Base-by-base conservation (phyloP, 169 alveolate species). In the Plasmodium gaboni region DNA sequence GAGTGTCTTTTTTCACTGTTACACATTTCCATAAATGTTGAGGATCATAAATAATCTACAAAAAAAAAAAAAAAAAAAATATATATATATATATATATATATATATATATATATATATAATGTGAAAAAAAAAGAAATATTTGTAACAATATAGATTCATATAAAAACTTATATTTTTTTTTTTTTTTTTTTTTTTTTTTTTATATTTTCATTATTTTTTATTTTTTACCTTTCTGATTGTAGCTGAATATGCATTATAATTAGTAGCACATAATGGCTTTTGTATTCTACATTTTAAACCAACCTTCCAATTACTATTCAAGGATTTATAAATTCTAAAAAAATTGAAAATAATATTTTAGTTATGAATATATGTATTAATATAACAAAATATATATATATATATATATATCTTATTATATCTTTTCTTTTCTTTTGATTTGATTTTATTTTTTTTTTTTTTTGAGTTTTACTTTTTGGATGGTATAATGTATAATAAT, bases 401-500 rank as follows among this genome's bases (percentile, higher is more conserved):
- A 1, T n/a, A 2, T 13, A 8, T 19, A 24, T 48, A 59, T 15
- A 59, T 15, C 0, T 32, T 4, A 3, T 1, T 32, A 32, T 32
- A 32, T 32, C 4, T 32, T 32, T 32, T 0, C 6, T 4, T 32
- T 32, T 32, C 6, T 32, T 32, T 2, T 32, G 3, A 1, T n/a
- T n/a, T n/a, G n/a, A 32, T 32, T 32, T 26, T 26, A 26, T 19
- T 19, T 19, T 32, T 32, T 26, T 26, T 0, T 19, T 19, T 19
- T 19, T 19, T 19, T 19, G 22, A 19, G 6, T 32, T 32, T 32
- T 55, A 72, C 46, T n/a, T 28, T 6, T 60, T 12, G 13, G 67
- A 5, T 9, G 64, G 69, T n/a, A 72, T 26, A 44, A 53, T 13
- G 24, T 72, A 72, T 10, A 72, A 72, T 51, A 72, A 3, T 1